These are phyloP conservation scores for Bipolaris oryzae DNA, from an alignment of 2,329 filamentous ascomycete genomes.

Conservation along the genomic window DNA sequence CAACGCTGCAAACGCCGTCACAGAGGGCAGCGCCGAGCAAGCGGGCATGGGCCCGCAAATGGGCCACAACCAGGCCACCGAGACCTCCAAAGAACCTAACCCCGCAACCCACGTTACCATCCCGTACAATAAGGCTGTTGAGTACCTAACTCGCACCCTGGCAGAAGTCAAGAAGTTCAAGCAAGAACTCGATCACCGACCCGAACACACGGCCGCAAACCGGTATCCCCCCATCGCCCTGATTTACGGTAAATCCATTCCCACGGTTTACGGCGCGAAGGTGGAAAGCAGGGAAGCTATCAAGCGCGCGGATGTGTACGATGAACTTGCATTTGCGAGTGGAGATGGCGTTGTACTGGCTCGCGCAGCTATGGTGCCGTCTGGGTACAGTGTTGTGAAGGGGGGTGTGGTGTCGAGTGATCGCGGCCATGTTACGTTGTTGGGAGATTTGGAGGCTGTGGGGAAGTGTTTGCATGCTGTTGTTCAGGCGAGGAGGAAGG, in stretches of 20 bases:
- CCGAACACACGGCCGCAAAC: slow-evolving; percentile 67
- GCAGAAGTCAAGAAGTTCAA: slow-evolving; percentile 76
- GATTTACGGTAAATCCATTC: slow-evolving; percentile 84
- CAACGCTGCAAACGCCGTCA: slow-evolving; percentile 34
- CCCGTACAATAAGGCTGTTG: slow-evolving; percentile 59
- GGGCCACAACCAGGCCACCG: slow-evolving; percentile 40
- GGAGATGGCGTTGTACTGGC: slow-evolving; percentile 91
- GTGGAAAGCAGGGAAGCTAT: slow-evolving; percentile 77
- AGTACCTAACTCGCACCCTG: slow-evolving; percentile 78
- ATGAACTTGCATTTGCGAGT: slow-evolving; percentile 82
- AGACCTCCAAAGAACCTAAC: slow-evolving; percentile 29
- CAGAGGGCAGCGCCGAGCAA: slow-evolving; percentile 37
- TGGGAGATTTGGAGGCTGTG: slow-evolving; percentile 83
- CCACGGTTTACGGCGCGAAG: slow-evolving; percentile 81
- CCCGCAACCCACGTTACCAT: slow-evolving; percentile 57
- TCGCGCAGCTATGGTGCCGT: slow-evolving; percentile 81
- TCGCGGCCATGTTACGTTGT: slow-evolving; percentile 82
- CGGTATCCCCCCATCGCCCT: slow-evolving; percentile 80
- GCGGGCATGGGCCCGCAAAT: slow-evolving; percentile 57
- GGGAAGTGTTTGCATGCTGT: slow-evolving; percentile 75
- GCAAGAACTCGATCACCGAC: slow-evolving; percentile 68
- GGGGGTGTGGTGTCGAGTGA: slow-evolving; percentile 80
- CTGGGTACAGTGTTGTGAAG: slow-evolving; percentile 75
- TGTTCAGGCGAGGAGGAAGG: slow-evolving; percentile 69
- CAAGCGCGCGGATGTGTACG: slow-evolving; percentile 76